Base-by-base conservation (phyloP, 2,329 filamentous ascomycete species). In the Scytalidium sp. region DNA sequence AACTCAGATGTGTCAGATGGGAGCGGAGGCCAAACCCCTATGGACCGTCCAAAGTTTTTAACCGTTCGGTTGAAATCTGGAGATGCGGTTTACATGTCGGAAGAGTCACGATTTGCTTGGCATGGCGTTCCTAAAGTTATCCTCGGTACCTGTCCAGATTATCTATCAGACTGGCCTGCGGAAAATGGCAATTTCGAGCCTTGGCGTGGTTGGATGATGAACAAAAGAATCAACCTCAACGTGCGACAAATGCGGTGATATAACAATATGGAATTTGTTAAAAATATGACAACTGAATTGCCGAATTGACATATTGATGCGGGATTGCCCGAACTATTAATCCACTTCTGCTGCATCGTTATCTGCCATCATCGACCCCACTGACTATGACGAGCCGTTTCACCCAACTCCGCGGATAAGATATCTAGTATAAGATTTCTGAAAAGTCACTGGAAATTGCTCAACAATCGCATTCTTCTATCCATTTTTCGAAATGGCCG, bases 51-150 rank as follows among this genome's bases (percentile, higher is more conserved):
- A 57, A 70, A 71, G 20, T 80, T 79, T 52, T 63, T 87, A 4
- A 70, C 85, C 2, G 64, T 96, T 29, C 77, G 87, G 19, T 73
- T 97, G 32, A 78, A 85, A 20, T 96, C 90, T 1, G 93, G 94
- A 0, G 93, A 97, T 71, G 90, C 85, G 1, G 83, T 97, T 1
- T 91, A 95, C 63, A 97, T 99, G 93, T 85, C 82, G 45, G 80
- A 87, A 19, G 76, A 83, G 50, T 87, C 89, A 3, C 78, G 94
- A 41, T 96, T 90, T 69, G 92, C 93, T 2, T 97, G 93, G 93
- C 94, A 97, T 70, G 92, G 89, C 11, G 91, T 97, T 11, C 92
- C 94, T 5, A 94, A 92, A 66, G 86, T 97, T 11, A 64, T 97
- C 29, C 79, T 83, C 43, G 81, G 73, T 1, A 96, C 90, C 0